Evolutionary conservation across 2,329 filamentous ascomycete genomes (phyloP).

Genomic region (Teratosphaeria zuluensis): DNA sequence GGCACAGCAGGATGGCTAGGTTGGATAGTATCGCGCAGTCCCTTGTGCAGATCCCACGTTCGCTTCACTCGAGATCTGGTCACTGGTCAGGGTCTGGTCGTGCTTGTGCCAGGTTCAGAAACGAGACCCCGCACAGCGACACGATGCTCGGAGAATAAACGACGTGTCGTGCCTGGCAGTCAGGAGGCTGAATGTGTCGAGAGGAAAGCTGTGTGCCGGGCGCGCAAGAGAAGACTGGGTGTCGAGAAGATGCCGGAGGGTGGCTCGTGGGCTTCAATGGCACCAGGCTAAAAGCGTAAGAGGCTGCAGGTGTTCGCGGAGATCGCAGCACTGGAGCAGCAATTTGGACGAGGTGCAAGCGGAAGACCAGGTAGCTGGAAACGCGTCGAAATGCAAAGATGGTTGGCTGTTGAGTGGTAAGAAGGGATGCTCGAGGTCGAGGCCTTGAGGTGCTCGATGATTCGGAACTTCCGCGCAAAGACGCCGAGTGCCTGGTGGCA

Average conservation of each 20-base stretch:
- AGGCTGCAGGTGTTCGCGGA: slow-evolving; percentile 14
- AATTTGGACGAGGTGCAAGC: slow-evolving; percentile 6
- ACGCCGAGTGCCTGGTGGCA: slow-evolving; percentile 3
- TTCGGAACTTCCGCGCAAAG: slow-evolving; percentile 5
- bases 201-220: slow-evolving; percentile 5
- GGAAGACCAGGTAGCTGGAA: slow-evolving; percentile 10
- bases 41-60: not conserved
- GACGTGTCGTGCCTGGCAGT: slow-evolving; percentile 1
- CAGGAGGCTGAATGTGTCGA: slow-evolving; percentile 6
- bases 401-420: not conserved
- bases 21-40: not conserved
- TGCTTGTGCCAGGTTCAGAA: not conserved
- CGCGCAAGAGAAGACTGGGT: slow-evolving; percentile 7
- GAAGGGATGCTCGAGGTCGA: slow-evolving; percentile 1
- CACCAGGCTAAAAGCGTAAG: slow-evolving; percentile 10
- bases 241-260: not conserved
- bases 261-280: slow-evolving; percentile 14
- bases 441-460: slow-evolving; percentile 3
- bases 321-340: slow-evolving; percentile 7
- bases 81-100: not conserved
- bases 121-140: not conserved
- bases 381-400: not conserved
- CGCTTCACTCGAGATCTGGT: not conserved
- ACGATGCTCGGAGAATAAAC: slow-evolving; percentile 15
- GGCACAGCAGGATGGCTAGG: not conserved